phyloP scores from a whole-genome alignment of 495 filamentous ascomycete genomes.

The Neurospora sublineolata region DNA sequence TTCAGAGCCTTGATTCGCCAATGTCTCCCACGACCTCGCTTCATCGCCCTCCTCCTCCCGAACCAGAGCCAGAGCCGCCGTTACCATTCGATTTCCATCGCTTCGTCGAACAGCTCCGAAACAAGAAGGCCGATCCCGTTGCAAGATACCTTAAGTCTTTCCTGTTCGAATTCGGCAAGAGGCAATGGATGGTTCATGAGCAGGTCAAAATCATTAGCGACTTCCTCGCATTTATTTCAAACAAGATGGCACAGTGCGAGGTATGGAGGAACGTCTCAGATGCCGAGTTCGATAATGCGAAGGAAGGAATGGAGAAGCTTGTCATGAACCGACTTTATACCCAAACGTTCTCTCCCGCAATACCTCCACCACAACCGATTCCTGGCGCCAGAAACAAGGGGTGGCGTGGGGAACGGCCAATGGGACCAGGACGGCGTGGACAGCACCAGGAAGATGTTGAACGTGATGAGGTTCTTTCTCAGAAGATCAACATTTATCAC shows the following conservation, averaged over 20 bases:
- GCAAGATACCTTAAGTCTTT: constrained; percentile 93
- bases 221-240: constrained; percentile 93
- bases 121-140: constrained; percentile 91
- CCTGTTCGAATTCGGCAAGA: constrained; percentile 87
- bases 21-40: constrained; percentile 42
- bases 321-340: constrained; percentile 97
- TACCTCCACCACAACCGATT: constrained; percentile 67
- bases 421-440: constrained; percentile 74
- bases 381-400: constrained; percentile 57
- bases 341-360: constrained; percentile 92
- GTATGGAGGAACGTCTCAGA: constrained; percentile 95
- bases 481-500: constrained; percentile 92
- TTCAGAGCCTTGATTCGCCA: constrained; percentile 25
- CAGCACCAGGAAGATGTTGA: constrained; percentile 99
- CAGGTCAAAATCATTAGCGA: constrained; percentile 98
- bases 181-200: constrained; percentile 99
- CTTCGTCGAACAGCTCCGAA: constrained; percentile 88
- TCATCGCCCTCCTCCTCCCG: constrained; percentile 64
- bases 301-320: constrained; percentile 98
- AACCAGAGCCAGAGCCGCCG: constrained; percentile 79
- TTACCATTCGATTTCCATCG: constrained; percentile 96
- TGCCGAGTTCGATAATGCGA: constrained; percentile 94
- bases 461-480: constrained; percentile 83
- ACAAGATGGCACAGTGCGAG: constrained; percentile 97
- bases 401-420: constrained; percentile 52